Evolutionary conservation across 345 rosid genomes (phyloP).

Genomic region (Balakata baccata): DNA sequence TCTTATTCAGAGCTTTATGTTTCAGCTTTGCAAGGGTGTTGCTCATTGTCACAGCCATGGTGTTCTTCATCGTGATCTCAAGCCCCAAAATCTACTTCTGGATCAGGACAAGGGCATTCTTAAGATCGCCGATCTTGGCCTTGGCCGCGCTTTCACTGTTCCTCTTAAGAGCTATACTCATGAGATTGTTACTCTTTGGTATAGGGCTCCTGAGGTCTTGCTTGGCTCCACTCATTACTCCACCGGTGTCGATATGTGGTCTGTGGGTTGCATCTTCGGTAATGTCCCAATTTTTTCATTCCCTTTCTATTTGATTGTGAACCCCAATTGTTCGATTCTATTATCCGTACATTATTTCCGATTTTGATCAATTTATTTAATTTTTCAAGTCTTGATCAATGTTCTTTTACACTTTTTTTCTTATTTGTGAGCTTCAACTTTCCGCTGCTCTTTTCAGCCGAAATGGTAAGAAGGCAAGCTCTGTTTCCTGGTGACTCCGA

Average conservation of each 20-base stretch:
- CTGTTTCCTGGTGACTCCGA: slow-evolving; percentile 91
- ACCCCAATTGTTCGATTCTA: not conserved
- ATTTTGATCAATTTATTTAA: not conserved
- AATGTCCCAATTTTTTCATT: not conserved
- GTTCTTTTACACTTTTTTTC: not conserved
- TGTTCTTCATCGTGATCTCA: slow-evolving; percentile 87
- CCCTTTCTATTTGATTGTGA: not conserved
- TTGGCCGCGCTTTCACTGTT: slow-evolving; percentile 86
- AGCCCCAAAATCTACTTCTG: slow-evolving; percentile 83
- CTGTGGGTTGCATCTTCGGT: slow-evolving; percentile 96
- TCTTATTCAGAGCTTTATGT: slow-evolving; percentile 66
- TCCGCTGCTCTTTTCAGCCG: slow-evolving; percentile 33
- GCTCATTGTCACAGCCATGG: slow-evolving; percentile 96
- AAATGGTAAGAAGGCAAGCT: slow-evolving; percentile 91
- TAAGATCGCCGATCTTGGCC: slow-evolving; percentile 88
- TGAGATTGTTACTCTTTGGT: slow-evolving; percentile 96
- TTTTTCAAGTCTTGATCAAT: not conserved
- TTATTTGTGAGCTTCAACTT: not conserved
- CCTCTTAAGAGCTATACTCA: slow-evolving; percentile 90
- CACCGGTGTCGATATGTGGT: slow-evolving; percentile 91
- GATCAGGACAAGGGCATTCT: slow-evolving; percentile 80
- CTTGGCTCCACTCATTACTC: slow-evolving; percentile 85
- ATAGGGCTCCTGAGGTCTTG: slow-evolving; percentile 88
- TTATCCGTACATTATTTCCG: not conserved
- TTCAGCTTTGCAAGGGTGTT: slow-evolving; percentile 90